Percentiles rank a stretch among this genome's conserved stretches.
Evolutionary conservation across 1,284 basidiomycete species (phyloP).

Genomic region (Leccinum proliferum): DNA sequence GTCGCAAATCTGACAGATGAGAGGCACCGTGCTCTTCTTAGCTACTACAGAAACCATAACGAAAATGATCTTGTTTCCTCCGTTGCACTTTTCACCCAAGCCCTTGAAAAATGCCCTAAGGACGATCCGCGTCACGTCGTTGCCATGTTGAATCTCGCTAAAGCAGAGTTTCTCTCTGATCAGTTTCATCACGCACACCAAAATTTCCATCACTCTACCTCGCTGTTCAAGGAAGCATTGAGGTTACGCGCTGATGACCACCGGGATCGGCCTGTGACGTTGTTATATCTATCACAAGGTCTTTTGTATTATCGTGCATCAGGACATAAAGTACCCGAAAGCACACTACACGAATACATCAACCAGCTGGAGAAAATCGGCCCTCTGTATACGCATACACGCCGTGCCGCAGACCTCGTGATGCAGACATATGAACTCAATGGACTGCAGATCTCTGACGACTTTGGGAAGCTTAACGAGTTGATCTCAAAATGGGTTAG

Average conservation of each 20-base stretch:
- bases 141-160: conserved; percentile 13
- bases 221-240: conserved; percentile 5
- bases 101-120: conserved; percentile 2
- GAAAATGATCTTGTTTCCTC: too few relatives aligned
- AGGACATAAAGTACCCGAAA: background rate
- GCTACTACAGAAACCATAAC: too few relatives aligned
- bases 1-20: too few relatives aligned
- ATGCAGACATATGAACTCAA: conserved; percentile 1
- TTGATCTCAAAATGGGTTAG: background rate
- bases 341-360: background rate
- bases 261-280: conserved; percentile 8
- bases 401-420: conserved; percentile 3
- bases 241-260: conserved; percentile 1
- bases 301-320: background rate
- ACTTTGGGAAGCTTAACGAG: conserved; percentile 1
- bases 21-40: too few relatives aligned
- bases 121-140: background rate
- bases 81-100: too few relatives aligned
- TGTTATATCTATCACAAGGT: conserved; percentile 9
- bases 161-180: background rate
- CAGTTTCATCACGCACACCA: background rate
- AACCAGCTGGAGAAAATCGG: background rate
- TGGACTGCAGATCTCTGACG: background rate
- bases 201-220: background rate
- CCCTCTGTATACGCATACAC: background rate